phyloP scores from a whole-genome alignment of 257 asterid species.

The Forsythia viridissima region DNA sequence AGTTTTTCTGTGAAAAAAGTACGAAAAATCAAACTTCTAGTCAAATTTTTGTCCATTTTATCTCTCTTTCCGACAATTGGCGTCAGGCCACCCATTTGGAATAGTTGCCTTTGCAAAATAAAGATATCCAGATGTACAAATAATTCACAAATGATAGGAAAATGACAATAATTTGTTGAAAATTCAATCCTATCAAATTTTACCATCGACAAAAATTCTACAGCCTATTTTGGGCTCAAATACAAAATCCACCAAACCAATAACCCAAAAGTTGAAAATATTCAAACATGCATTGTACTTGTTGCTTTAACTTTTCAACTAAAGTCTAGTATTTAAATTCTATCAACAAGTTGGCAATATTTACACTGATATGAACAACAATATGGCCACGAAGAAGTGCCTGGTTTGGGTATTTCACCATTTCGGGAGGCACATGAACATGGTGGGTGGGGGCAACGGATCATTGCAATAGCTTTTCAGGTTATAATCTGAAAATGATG shows the following conservation, averaged over 20 bases:
- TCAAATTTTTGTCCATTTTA: too few relatives aligned
- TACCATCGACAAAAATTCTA: too few relatives aligned
- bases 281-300: neutral
- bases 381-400: constrained; percentile 15
- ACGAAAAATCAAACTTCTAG: too few relatives aligned
- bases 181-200: too few relatives aligned
- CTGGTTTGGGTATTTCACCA: constrained; percentile 24
- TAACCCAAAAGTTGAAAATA: neutral
- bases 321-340: neutral
- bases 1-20: too few relatives aligned
- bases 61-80: too few relatives aligned
- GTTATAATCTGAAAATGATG: neutral
- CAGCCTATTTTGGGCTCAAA: neutral
- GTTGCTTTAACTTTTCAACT: neutral
- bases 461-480: neutral
- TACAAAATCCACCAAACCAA: neutral
- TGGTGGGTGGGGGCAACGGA: constrained; percentile 22
- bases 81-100: too few relatives aligned
- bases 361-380: neutral
- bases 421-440: constrained; percentile 37
- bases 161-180: too few relatives aligned
- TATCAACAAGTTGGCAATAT: neutral
- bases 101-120: too few relatives aligned
- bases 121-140: too few relatives aligned
- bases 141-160: too few relatives aligned